phyloP scores from a whole-genome alignment of 805 yeast species.

The Kazachstania africana region DNA sequence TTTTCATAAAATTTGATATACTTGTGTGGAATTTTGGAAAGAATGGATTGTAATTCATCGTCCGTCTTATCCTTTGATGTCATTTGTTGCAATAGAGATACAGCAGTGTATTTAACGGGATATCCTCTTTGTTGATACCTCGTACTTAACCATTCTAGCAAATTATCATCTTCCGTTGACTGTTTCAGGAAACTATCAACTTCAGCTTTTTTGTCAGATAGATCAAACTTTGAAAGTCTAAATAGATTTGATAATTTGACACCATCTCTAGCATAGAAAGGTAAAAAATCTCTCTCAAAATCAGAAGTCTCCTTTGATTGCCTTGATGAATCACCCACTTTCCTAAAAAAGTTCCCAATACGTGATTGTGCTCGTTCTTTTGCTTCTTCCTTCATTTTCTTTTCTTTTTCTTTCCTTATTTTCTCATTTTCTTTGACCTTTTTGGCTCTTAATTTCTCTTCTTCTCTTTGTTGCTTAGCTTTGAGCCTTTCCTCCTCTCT shows the following conservation, averaged over 20 bases:
- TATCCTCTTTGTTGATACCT: conserved; percentile 8
- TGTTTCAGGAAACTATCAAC: conserved; percentile 18
- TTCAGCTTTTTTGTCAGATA: conserved; percentile 5
- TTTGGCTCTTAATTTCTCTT: conserved; percentile 9
- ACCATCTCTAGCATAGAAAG: conserved; percentile 30
- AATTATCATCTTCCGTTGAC: conserved; percentile 1
- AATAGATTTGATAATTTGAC: conserved; percentile 13
- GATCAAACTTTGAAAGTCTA: conserved; percentile 2
- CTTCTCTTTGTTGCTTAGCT: conserved; percentile 10
- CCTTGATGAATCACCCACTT: conserved; percentile 19
- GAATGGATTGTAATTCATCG: conserved; percentile 21
- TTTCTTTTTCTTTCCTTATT: conserved; percentile 16
- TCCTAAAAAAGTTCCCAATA: conserved; percentile 27
- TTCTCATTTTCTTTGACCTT: conserved; percentile 18
- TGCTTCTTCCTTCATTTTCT: conserved; percentile 21
- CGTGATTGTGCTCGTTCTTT: conserved; percentile 29
- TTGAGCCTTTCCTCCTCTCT: conserved; percentile 12
- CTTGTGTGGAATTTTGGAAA: conserved; percentile 24
- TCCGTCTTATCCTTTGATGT: conserved; percentile 30
- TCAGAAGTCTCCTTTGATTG: conserved; percentile 18
- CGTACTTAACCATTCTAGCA: conserved; percentile 14
- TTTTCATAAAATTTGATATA: conserved; percentile 40
- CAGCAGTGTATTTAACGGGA: conserved; percentile 25
- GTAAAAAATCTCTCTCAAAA: conserved; percentile 26
- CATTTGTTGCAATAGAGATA: conserved; percentile 26